Evolutionary conservation across 805 yeast species (phyloP), one percentile per base, ranked within the genome.

Genomic region (Saccharomycopsis fibuligera): DNA sequence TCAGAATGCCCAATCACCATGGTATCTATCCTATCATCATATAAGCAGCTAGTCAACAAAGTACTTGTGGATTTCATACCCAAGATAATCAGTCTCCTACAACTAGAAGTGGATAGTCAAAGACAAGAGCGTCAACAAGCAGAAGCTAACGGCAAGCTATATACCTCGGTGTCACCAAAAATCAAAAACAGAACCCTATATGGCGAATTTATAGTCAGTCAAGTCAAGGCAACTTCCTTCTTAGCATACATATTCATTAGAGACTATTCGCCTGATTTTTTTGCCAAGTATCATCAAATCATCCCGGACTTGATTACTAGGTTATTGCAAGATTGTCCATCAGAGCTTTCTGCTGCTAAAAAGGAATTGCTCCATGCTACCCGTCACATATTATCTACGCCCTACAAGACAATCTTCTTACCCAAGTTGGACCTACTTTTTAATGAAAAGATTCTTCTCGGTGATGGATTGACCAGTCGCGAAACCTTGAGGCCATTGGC

Each of bases 1-100:
- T 86, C 96, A 0, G 99, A 93, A 63, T 90, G 98, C 62, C 99
- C 99, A 8, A 91, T 93, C 35, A 89, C 96, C 3, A 85, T 93
- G 82, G 99, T 93, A 2, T 80, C 96, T 5, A 70, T 95, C 45
- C 88, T 87, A 58, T 86, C 96, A 1, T 81, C 96, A 0, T 89
- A 90, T 67, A 87, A 89, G 61, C 79, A 78, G 31, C 66, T 88
- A 45, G 86, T 85, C 1, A 76, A 78, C 41, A 68, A 84, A 0
- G 79, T 91, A 3, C 70, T 93, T 29, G 86, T 90, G 1, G 69
- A 67, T 17, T 86, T 91, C 55, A 75, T 90, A 44, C 97, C 98
- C 0, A 79, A 82, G 48, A 85, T 91, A 22, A 79, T 95, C 47
- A 78, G 76, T 48, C 70, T 90, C 49, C 70, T 93, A 56, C 73